Base-by-base conservation (phyloP, 1,139 yeast genomes). In the Protomyces arabidopsidicola region DNA sequence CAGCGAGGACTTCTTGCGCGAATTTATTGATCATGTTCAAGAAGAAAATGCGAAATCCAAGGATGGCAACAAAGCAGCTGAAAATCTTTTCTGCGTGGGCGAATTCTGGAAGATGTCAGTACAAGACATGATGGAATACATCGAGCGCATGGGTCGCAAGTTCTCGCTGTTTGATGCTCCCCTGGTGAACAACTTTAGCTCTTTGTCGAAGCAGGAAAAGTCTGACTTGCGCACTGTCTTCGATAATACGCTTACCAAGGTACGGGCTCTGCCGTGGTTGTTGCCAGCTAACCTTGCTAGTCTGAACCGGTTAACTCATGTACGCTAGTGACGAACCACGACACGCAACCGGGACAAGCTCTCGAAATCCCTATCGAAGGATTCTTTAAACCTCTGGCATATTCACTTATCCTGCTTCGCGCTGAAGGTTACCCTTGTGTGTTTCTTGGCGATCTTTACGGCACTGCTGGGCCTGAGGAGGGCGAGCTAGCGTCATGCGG, bases 281-380 rank as follows among this genome's bases (percentile, higher is more conserved):
- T 45, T 52, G 65, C 53, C 48, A 61, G 60, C 45, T 45, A 64
- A 10, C 65, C 65, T 1, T 67, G 66, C 39, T 55, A 59, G 24
- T 58, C 53, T 16, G 67, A 67, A 12, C 69, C 69, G 2, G 64
- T 67, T 31, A 58, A 58, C 9, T 65, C 68, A 2, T 68, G 67
- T 18, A 67, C 69, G 22, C 55, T 67, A 36, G 69, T 67, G 35
- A 67, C 65, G 67, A 67, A 66, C 38, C 69, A 67, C 51, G 69
- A 67, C 59, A 67, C 69, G 8, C 69, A 67, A 34, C 69, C 69
- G 1, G 66, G 65, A 22, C 69, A 67, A 55, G 69, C 68, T 2
- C 65, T 67, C 35, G 68, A 67, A 39, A 67, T 68, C 10, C 68
- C 68, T 2, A 60, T 67, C 52, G 69, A 67, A 36, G 67, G 66